Evolutionary conservation across 1,139 yeast genomes (phyloP), one percentile per base, ranked within the genome.

Genomic region (Blastobotrys illinoisensis): DNA sequence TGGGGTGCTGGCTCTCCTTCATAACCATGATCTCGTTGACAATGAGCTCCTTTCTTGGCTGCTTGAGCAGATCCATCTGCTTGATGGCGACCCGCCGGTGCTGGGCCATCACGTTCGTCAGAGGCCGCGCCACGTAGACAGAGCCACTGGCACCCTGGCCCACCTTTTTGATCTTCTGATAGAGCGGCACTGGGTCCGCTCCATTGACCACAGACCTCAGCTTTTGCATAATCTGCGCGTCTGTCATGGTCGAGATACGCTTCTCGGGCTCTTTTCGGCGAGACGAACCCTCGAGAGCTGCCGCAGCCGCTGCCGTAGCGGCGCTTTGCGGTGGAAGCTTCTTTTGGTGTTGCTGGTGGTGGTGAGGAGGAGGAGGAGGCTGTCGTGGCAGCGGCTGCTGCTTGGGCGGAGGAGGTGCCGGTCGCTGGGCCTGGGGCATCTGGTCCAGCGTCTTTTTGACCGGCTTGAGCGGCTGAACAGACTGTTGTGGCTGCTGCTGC

Each of bases 121-220:
- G 72, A 44, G 89, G 81, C 64, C 84, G 82, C 0, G 98, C 99
- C 54, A 93, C 79, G 67, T 88, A 95, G 20, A 95, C 99, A 1
- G 93, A 87, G 16, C 99, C 99, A 58, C 93, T 84, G 0, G 99
- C 99, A 65, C 99, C 99, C 74, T 95, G 99, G n/a, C 99, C 99
- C 2, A 97, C 96, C 67, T 90, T 90, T 70, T 88, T 95, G 63
- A 93, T 79, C 73, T 89, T 88, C 67, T 86, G 87, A 73, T 89
- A 95, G 56, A 84, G 79, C 36, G 90, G 86, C 5, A 88, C 78
- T 14, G 99, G 99, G 71, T 93, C 96, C 49, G 82, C 79, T 60
- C 80, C 81, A 60, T 86, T 83, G 2, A 95, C 97, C 26, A 91
- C 97, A 2, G 89, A 82, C 60, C 86, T 82, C 64, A 95, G 78